These are phyloP conservation scores for Boletus edulis DNA, from an alignment of 768 basidiomycete species.

Conservation along the genomic window DNA sequence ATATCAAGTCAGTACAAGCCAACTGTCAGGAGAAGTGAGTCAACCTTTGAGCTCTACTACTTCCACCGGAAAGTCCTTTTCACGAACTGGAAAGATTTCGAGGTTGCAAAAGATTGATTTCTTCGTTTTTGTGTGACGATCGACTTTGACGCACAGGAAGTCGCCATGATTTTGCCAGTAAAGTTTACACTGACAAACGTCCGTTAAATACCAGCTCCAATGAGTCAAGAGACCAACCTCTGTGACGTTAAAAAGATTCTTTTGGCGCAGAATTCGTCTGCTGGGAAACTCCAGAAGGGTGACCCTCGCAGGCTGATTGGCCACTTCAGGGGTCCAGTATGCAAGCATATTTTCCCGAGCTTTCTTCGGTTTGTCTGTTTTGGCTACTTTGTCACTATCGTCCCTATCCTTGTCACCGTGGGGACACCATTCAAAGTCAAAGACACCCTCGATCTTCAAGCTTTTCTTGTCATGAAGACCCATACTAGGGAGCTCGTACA, in stretches of 20 bases:
- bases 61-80: slow-evolving; percentile 97
- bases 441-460: slow-evolving; percentile 94
- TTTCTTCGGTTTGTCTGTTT: slow-evolving; percentile 57
- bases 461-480: slow-evolving; percentile 93
- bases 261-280: slow-evolving; percentile 80
- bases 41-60: slow-evolving; percentile 95
- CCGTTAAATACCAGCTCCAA: background rate
- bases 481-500: slow-evolving; percentile 95
- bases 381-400: slow-evolving; percentile 46
- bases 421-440: slow-evolving; percentile 99
- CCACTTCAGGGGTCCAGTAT: slow-evolving; percentile 97
- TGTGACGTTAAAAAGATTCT: slow-evolving; percentile 97
- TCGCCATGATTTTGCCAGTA: slow-evolving; percentile 99
- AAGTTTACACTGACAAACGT: slow-evolving; percentile 76
- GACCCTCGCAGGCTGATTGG: slow-evolving; percentile 95
- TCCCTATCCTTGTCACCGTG: slow-evolving; percentile 86
- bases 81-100: slow-evolving; percentile 95
- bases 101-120: slow-evolving; percentile 98
- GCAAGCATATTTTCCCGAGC: slow-evolving; percentile 87
- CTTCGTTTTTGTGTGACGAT: slow-evolving; percentile 97
- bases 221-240: slow-evolving; percentile 58
- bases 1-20: slow-evolving; percentile 9
- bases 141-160: slow-evolving; percentile 98
- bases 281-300: slow-evolving; percentile 89
- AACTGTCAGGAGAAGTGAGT: background rate